Evolutionary conservation across 305 asterid genomes (phyloP).

Genomic region (Fraxinus platypoda): DNA sequence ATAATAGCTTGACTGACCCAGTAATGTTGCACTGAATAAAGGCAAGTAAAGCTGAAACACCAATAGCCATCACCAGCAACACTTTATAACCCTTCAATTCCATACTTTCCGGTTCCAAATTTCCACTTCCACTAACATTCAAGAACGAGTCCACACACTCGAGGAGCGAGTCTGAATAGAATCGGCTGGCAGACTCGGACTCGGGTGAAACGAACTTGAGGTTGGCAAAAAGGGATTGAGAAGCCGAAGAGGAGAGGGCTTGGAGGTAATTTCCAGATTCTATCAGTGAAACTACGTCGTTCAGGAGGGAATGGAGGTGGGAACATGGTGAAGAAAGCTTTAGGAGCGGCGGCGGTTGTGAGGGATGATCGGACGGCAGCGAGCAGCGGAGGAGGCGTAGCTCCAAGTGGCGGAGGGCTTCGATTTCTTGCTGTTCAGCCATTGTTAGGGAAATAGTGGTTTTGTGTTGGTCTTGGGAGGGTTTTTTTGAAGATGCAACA

Average conservation of each 20-base stretch:
- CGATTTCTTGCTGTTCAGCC: constrained; percentile 17
- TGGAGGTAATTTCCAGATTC: constrained; percentile 54
- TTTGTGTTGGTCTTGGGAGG: not conserved
- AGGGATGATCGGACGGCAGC: constrained; percentile 17
- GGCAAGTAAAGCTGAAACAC: constrained; percentile 69
- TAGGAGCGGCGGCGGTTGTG: not conserved
- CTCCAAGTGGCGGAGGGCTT: constrained; percentile 22
- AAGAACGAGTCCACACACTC: constrained; percentile 48
- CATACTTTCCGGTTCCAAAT: constrained; percentile 6
- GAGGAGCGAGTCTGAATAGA: constrained; percentile 53
- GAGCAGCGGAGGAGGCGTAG: constrained; percentile 33
- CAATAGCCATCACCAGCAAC: constrained; percentile 66
- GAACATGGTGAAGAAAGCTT: not conserved
- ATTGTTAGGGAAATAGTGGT: not conserved
- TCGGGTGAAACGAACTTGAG: constrained; percentile 33
- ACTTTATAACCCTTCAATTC: constrained; percentile 39
- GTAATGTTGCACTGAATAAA: constrained; percentile 73
- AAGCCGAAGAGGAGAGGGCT: constrained; percentile 49
- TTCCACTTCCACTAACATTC: constrained; percentile 19
- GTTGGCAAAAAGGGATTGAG: constrained; percentile 38
- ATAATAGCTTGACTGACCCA: constrained; percentile 48
- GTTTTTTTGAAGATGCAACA: not conserved
- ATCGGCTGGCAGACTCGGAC: constrained; percentile 37
- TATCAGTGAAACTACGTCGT: constrained; percentile 41
- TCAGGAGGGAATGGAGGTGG: constrained; percentile 31